Base-by-base conservation (phyloP, 1,284 basidiomycete species). In the Ceratobasidium sp. region DNA sequence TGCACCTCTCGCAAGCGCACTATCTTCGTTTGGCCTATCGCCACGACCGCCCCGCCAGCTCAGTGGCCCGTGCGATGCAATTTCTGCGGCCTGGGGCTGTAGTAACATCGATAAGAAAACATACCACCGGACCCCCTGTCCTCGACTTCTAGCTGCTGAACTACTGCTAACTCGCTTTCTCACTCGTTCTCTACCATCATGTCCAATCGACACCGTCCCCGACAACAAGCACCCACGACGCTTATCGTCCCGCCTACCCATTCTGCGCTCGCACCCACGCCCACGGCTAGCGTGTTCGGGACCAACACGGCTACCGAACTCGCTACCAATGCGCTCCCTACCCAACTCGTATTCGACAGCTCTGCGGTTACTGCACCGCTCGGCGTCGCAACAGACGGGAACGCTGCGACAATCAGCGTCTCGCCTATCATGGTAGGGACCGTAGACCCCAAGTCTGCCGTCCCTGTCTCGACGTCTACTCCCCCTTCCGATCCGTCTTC, bases 51-150 rank as follows among this genome's bases (percentile, higher is more conserved):
- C 51, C 58, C 33, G 61, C 61, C 61, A 64, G 61, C 37, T 64
- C 61, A 64, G 33, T 64, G 61, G 49, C 67, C 31, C 53, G 33
- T 60, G 68, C 54, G 39, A 73, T 73, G 68, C 68, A 39, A 73
- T 39, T 17, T 73, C 68, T 73, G 68, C 68, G 68, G 68, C 68
- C 68, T 61, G 68, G 68, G 68, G 68, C 68, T 73, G 68, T 73
- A 73, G 68, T n/a, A 60, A 37, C 39, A 73, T 73, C 35, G 2
- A 49, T 58, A 35, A 31, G 56, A 60, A 35, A 35, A 64, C 61
- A 64, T 39, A 23, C 61, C n/a, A 23, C 58, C 58, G 61, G 61
- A 64, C 61, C 61, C 42, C 61, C 61, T 39, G 61, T 64, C 61
- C 61, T 5, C 37, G 20, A 23, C 23, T 31, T 23, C 39, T 45